Conservation (phyloP, 179 eudicot genomes). For the Monotropa hypopitys region DNA sequence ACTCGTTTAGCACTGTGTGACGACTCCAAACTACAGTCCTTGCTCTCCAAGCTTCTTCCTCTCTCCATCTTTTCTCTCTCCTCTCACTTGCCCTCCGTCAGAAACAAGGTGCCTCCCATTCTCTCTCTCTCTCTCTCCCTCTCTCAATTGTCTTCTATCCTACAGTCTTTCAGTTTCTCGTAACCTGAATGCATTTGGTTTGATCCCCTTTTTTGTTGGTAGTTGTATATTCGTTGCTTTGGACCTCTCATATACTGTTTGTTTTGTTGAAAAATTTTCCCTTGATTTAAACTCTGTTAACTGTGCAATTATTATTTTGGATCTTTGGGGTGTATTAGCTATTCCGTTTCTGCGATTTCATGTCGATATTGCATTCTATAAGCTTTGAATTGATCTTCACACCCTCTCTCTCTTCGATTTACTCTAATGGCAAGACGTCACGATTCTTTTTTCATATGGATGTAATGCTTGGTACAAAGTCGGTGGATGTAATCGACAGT, state of each 20-base stretch:
- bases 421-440: not conserved
- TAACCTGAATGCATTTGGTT: not conserved
- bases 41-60: constrained; percentile 78
- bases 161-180: not conserved
- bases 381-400: not conserved
- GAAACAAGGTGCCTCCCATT: constrained; percentile 48
- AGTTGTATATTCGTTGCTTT: not conserved
- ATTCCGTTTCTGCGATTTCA: not conserved
- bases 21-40: constrained; percentile 59
- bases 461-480: not conserved
- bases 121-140: not conserved
- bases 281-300: not conserved
- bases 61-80: constrained; percentile 60
- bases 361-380: not conserved
- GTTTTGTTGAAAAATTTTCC: not conserved
- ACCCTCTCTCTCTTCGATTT: not conserved
- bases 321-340: not conserved
- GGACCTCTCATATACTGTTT: not conserved
- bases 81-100: constrained; percentile 38
- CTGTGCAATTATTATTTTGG: not conserved
- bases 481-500: not conserved
- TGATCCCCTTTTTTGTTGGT: not conserved
- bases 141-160: not conserved
- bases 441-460: not conserved
- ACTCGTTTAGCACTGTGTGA: constrained; percentile 84